Conservation (phyloP, 192 early-diverging fungal species). For the Backusella tuberculispora region DNA sequence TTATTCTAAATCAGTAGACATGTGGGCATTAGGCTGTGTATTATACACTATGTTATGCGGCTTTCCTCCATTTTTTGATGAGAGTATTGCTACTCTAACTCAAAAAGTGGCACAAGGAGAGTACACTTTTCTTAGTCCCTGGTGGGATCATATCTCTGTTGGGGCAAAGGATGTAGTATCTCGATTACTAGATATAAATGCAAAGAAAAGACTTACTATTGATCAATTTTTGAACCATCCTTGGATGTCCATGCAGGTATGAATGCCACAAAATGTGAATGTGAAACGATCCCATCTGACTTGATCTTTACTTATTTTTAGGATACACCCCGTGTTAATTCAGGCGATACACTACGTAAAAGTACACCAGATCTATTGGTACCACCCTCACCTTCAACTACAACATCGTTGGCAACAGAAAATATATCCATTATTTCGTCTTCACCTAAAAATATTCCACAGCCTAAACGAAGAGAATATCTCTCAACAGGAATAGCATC, state of each 20-base stretch:
- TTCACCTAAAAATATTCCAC: constrained; percentile 9
- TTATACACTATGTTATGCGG: constrained; percentile 81
- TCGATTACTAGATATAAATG: constrained; percentile 69
- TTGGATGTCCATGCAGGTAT: constrained; percentile 69
- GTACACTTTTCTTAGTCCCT: constrained; percentile 84
- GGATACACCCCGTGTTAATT: constrained; percentile 6
- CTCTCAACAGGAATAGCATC: neutral
- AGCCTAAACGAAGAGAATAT: neutral
- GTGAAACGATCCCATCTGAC: constrained; percentile 6
- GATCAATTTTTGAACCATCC: constrained; percentile 82
- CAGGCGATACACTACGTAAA: neutral
- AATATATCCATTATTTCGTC: neutral
- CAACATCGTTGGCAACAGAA: constrained; percentile 15
- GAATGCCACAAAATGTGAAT: neutral
- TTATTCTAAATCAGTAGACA: constrained; percentile 82
- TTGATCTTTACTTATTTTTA: neutral
- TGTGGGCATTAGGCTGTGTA: constrained; percentile 88
- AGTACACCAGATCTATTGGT: constrained; percentile 1
- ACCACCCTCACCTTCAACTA: constrained; percentile 15
- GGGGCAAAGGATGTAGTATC: constrained; percentile 75
- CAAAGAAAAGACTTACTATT: constrained; percentile 74
- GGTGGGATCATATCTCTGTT: constrained; percentile 88
- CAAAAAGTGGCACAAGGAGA: constrained; percentile 86
- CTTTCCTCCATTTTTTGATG: constrained; percentile 85
- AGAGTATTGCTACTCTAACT: constrained; percentile 73